These are phyloP conservation scores for Hibiscus mutabilis DNA, from an alignment of 345 rosid species.

Conservation along the genomic window DNA sequence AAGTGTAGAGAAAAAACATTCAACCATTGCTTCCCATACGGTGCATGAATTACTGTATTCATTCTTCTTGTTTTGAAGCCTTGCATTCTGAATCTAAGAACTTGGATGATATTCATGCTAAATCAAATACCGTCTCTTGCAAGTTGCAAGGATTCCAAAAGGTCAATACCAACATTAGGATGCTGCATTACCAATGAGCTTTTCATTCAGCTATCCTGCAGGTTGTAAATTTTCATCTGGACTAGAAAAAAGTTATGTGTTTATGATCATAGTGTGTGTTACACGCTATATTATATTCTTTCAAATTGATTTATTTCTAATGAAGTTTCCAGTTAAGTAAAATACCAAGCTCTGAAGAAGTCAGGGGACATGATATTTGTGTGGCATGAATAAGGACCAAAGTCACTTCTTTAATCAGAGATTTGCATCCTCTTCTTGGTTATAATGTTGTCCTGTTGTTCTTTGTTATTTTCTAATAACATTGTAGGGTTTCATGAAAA, in stretches of 20 bases:
- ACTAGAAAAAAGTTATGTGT: neutral
- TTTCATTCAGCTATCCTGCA: constrained; percentile 5
- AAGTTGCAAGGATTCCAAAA: neutral
- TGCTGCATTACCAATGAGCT: constrained; percentile 6
- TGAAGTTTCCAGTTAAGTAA: too few relatives aligned
- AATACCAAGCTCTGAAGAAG: too few relatives aligned
- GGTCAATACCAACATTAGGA: neutral
- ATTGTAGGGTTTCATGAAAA: neutral
- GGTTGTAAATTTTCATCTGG: neutral
- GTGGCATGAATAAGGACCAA: too few relatives aligned
- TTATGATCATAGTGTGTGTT: neutral
- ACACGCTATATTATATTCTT: neutral
- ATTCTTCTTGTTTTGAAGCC: neutral
- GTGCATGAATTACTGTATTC: neutral
- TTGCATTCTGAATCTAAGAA: too few relatives aligned
- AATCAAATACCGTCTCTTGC: too few relatives aligned
- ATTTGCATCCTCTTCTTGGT: too few relatives aligned
- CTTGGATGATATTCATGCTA: too few relatives aligned
- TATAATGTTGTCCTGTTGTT: too few relatives aligned
- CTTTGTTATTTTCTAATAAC: too few relatives aligned
- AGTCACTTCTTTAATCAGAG: too few relatives aligned
- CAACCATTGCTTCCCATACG: neutral
- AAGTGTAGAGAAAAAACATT: neutral
- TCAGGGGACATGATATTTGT: too few relatives aligned
- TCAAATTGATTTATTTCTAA: neutral